These are phyloP conservation scores for Xerocomellus intermedius DNA, from an alignment of 768 basidiomycete species.

Conservation along the genomic window DNA sequence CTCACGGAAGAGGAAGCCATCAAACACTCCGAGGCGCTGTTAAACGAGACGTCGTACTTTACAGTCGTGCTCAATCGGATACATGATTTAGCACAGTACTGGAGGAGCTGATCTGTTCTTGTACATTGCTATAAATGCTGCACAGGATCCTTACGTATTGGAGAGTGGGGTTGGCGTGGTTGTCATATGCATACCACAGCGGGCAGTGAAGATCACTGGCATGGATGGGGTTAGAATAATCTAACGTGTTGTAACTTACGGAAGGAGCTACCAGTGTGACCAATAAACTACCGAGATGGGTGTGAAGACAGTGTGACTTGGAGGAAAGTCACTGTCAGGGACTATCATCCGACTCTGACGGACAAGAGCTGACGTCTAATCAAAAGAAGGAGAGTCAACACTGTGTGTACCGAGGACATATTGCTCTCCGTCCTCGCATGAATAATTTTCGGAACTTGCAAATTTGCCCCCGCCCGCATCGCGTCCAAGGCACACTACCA, in stretches of 20 bases:
- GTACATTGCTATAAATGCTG: neutral
- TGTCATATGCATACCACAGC: neutral
- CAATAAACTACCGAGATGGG: neutral
- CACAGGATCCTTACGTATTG: conserved; percentile 4
- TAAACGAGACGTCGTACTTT: conserved; percentile 94
- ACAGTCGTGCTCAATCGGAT: conserved; percentile 92
- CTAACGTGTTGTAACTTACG: too few species aligned
- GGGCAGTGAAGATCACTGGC: neutral
- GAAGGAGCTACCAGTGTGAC: too few species aligned
- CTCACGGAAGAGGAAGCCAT: conserved; percentile 96
- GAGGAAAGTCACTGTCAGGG: too few species aligned
- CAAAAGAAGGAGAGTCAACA: too few species aligned
- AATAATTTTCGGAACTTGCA: neutral
- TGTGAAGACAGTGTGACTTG: too few species aligned
- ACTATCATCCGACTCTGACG: too few species aligned
- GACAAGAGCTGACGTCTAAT: too few species aligned
- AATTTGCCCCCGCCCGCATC: neutral
- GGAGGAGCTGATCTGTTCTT: conserved; percentile 57
- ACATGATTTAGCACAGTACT: conserved; percentile 88
- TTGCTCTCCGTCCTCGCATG: neutral
- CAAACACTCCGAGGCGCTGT: conserved; percentile 89
- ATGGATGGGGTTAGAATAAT: neutral
- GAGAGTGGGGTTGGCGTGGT: neutral
- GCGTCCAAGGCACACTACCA: neutral
- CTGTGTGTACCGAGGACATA: neutral